Base-by-base conservation (phyloP, 805 yeast species). In the Suhomyces faveliae region DNA sequence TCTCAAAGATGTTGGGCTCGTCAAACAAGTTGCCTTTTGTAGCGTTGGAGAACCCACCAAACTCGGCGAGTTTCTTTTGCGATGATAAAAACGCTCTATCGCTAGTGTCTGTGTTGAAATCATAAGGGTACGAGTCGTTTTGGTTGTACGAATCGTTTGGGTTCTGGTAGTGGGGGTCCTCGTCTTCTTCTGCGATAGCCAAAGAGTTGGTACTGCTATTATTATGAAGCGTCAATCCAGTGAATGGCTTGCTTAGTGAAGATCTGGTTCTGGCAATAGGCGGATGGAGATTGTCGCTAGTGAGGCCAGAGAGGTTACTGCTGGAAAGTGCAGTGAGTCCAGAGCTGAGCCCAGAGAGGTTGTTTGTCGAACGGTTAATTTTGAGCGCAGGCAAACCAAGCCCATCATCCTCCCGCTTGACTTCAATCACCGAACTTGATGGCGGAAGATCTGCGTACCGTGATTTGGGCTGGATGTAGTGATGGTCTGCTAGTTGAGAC, bases 41-140 rank as follows among this genome's bases (percentile, higher is more conserved):
- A 45, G 79, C 80, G 48, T 75, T 78, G 0, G 92, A 84, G 56
- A 80, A 84, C 1, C 95, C 95, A 5, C 94, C 92, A 65, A 78
- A 87, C 1, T 85, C 85, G 1, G 83, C 76, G 47, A 80, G 66
- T 48, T 69, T 80, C 54, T 42, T 51, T 29, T 60, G 58, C 4
- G 40, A n/a, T 23, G 22, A 39, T 17, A 15, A n/a, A 17, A 25
- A 24, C n/a, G 41, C 23, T 21, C 45, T 40, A 40, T 40, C 33
- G 48, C 45, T 17, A 12, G 44, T 42, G 15, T 51, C 47, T 15
- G 49, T 45, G 19, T 44, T 50, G 50, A 15, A 2, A 5, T 33
- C 15, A 20, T 13, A 33, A 15, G 37, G 37, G 15, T 33, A 15
- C 20, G 15, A 17, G 27, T 24, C 27, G 27, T 24, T 24, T 24